phyloP scores from a whole-genome alignment of 2,329 filamentous ascomycete species.

The Diatrype stigma region DNA sequence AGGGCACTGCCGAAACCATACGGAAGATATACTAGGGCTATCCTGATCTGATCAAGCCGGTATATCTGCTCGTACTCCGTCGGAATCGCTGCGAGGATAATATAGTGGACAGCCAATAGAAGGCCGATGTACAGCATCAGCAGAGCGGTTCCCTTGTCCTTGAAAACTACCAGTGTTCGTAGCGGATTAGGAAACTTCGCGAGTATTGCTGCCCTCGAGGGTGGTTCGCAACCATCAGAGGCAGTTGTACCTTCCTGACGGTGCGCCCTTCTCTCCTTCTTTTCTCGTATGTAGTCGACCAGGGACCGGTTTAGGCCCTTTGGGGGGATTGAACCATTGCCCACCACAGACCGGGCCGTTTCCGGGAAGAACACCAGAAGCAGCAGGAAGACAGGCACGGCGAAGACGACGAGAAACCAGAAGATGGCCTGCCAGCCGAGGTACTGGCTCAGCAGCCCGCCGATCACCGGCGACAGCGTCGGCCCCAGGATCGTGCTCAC shows the following conservation, averaged over 20 bases:
- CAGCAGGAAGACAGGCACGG: conserved; percentile 42
- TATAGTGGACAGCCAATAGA: conserved; percentile 52
- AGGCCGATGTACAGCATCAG: conserved; percentile 48
- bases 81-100: conserved; percentile 47
- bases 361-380: conserved; percentile 52
- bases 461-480: conserved; percentile 31
- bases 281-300: too few species aligned
- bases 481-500: conserved; percentile 25
- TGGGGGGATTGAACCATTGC: conserved; percentile 54
- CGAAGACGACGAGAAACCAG: conserved; percentile 59
- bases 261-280: too few species aligned
- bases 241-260: too few species aligned
- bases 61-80: conserved; percentile 47
- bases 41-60: conserved; percentile 42
- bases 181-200: conserved; percentile 20
- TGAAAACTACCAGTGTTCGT: conserved; percentile 47
- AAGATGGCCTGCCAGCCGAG: conserved; percentile 61
- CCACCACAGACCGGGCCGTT: conserved; percentile 53
- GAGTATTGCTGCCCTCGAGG: too few species aligned
- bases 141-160: conserved; percentile 53
- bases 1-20: conserved; percentile 46
- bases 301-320: conserved; percentile 43
- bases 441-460: conserved; percentile 38
- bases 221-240: too few species aligned
- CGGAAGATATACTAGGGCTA: conserved; percentile 50